phyloP scores from a whole-genome alignment of 2,329 filamentous ascomycete species.

The Penicillium expansum region DNA sequence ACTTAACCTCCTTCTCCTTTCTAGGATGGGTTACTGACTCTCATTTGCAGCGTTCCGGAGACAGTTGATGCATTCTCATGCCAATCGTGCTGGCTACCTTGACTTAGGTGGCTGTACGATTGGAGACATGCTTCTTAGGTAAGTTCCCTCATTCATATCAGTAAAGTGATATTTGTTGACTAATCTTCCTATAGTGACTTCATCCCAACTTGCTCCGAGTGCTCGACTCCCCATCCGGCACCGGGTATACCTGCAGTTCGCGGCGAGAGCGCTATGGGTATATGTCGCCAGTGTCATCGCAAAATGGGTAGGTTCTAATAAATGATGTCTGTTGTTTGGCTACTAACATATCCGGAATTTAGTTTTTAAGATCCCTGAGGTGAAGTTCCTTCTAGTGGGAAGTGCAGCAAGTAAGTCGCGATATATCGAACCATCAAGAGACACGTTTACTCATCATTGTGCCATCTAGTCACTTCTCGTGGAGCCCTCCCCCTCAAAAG shows the following conservation, averaged over 20 bases:
- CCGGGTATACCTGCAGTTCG: conserved; percentile 69
- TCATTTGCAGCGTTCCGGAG: conserved; percentile 54
- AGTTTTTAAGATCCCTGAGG: conserved; percentile 71
- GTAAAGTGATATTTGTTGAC: not conserved
- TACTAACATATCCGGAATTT: not conserved
- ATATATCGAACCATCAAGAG: not conserved
- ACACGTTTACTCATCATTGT: conserved; percentile 6
- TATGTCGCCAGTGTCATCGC: conserved; percentile 75
- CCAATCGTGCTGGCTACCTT: conserved; percentile 73
- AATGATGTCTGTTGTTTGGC: not conserved
- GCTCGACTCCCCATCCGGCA: conserved; percentile 63
- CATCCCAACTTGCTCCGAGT: conserved; percentile 72
- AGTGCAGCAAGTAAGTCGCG: conserved; percentile 48
- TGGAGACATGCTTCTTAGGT: conserved; percentile 71
- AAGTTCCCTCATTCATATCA: conserved; percentile 15
- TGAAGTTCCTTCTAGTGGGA: conserved; percentile 73
- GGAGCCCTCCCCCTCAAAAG: conserved; percentile 33
- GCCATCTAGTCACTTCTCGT: conserved; percentile 27
- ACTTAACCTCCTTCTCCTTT: not conserved
- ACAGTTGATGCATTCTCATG: conserved; percentile 70
- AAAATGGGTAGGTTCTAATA: conserved; percentile 60
- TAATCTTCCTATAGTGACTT: conserved; percentile 59
- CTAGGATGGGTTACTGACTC: not conserved
- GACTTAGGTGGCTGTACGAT: conserved; percentile 73
- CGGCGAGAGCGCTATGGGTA: conserved; percentile 69